phyloP scores from a whole-genome alignment of 2,329 filamentous ascomycete species.

The Xylariaceae sp. region DNA sequence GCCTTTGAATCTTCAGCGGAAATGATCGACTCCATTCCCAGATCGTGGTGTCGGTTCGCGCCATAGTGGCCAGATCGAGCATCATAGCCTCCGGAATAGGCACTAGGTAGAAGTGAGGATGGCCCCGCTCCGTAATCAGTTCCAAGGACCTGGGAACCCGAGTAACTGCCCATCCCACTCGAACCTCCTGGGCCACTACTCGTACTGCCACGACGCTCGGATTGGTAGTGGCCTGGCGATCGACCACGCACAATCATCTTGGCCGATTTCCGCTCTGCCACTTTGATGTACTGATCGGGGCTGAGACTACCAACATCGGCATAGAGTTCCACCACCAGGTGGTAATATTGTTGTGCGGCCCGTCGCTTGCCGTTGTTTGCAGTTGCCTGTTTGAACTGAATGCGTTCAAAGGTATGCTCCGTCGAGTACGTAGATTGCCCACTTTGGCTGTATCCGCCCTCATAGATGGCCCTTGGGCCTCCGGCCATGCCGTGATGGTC shows the following conservation, averaged over 20 bases:
- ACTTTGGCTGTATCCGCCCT: slow-evolving; percentile 38
- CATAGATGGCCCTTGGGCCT: slow-evolving; percentile 40
- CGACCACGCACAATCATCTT: slow-evolving; percentile 86
- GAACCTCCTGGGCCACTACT: slow-evolving; percentile 67
- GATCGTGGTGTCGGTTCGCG: slow-evolving; percentile 44
- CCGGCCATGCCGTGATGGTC: slow-evolving; percentile 35
- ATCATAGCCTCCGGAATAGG: slow-evolving; percentile 40
- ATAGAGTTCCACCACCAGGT: slow-evolving; percentile 82
- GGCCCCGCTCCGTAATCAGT: slow-evolving; percentile 37
- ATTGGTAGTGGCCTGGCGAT: slow-evolving; percentile 77
- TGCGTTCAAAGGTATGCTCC: slow-evolving; percentile 75
- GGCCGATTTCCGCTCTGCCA: slow-evolving; percentile 70
- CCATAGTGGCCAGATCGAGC: slow-evolving; percentile 42
- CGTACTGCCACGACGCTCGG: slow-evolving; percentile 65
- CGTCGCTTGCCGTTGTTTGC: slow-evolving; percentile 91
- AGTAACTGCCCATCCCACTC: slow-evolving; percentile 55
- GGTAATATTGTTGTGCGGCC: slow-evolving; percentile 89
- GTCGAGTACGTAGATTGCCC: slow-evolving; percentile 41
- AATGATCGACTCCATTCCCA: slow-evolving; percentile 51
- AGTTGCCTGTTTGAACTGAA: slow-evolving; percentile 92
- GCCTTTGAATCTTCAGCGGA: slow-evolving; percentile 50
- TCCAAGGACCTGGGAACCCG: slow-evolving; percentile 39
- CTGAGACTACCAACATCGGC: slow-evolving; percentile 59
- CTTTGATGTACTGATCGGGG: slow-evolving; percentile 61
- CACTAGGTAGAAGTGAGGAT: slow-evolving; percentile 39